Conservation (phyloP, 2,329 filamentous ascomycete genomes). For the Cercospora berteroae region DNA sequence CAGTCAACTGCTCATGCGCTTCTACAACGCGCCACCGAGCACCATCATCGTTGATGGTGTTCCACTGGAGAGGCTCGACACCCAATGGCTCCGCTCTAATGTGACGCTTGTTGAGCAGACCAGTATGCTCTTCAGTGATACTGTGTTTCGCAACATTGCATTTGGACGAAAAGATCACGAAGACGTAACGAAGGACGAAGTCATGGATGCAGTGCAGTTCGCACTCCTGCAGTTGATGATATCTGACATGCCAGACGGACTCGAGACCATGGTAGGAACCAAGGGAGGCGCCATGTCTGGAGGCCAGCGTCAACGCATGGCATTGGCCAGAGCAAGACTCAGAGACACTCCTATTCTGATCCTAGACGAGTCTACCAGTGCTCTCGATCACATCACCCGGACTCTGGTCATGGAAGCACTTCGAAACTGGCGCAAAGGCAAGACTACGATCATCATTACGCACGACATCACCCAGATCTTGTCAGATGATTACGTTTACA, state of each 20-base stretch:
- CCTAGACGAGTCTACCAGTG: conserved; percentile 84
- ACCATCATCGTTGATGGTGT: conserved; percentile 67
- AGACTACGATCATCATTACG: conserved; percentile 90
- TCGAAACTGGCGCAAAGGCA: conserved; percentile 70
- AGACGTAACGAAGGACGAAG: conserved; percentile 52
- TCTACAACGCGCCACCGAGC: conserved; percentile 68
- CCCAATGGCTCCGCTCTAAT: conserved; percentile 72
- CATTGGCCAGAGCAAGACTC: conserved; percentile 73
- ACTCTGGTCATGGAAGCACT: conserved; percentile 70
- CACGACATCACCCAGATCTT: conserved; percentile 79
- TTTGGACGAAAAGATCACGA: conserved; percentile 60
- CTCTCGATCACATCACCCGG: conserved; percentile 72
- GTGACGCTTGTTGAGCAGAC: conserved; percentile 80
- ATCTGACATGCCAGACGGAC: conserved; percentile 62
- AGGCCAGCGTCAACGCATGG: conserved; percentile 79
- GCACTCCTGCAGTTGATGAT: conserved; percentile 70
- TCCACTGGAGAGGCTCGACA: conserved; percentile 60
- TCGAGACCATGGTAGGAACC: conserved; percentile 69
- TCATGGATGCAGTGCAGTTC: conserved; percentile 62
- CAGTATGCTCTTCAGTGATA: conserved; percentile 77
- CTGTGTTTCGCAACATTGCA: conserved; percentile 72
- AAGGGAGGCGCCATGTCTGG: conserved; percentile 74
- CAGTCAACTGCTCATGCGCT: conserved; percentile 72
- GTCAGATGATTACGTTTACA: conserved; percentile 72
- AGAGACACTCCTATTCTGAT: conserved; percentile 78